These are phyloP conservation scores for Neurospora intermedia DNA, from an alignment of 495 filamentous ascomycete genomes.

Conservation along the genomic window DNA sequence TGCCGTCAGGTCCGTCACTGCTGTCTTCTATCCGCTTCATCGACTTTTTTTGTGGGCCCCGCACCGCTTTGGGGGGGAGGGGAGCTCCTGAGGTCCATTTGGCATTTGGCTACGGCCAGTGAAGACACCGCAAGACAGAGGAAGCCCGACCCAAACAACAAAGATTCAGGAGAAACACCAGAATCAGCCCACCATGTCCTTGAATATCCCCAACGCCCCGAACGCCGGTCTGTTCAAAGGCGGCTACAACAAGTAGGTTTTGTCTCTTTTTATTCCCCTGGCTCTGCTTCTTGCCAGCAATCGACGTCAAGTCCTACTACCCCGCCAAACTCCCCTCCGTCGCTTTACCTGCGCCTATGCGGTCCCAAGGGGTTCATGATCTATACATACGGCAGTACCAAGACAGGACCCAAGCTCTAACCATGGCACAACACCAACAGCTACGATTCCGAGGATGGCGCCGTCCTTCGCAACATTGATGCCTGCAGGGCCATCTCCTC, in stretches of 20 bases:
- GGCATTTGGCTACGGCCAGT: not conserved
- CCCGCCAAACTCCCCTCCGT: constrained; percentile 3
- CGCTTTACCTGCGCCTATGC: not conserved
- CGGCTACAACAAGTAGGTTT: constrained; percentile 87
- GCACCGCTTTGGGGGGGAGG: not conserved
- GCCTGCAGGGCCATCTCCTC: constrained; percentile 91
- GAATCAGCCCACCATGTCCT: constrained; percentile 59
- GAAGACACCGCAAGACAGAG: constrained; percentile 1
- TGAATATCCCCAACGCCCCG: constrained; percentile 86
- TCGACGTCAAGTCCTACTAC: constrained; percentile 5
- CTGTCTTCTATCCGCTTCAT: constrained; percentile 12
- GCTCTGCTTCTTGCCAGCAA: not conserved
- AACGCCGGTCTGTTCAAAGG: constrained; percentile 90
- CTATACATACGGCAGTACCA: constrained; percentile 9
- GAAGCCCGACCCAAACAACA: constrained; percentile 6
- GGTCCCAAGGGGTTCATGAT: not conserved
- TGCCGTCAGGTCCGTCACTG: constrained; percentile 19
- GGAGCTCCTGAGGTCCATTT: constrained; percentile 9
- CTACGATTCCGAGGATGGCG: constrained; percentile 97
- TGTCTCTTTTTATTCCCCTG: not conserved
- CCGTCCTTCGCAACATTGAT: constrained; percentile 96
- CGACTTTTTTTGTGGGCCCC: constrained; percentile 28
- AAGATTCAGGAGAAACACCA: not conserved
- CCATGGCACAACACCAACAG: constrained; percentile 33
- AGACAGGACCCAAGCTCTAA: constrained; percentile 11